A percentile compares a stretch with the other conserved stretches of the same genome.
Evolutionary conservation across 73 alveolate genomes (phyloP).

Genomic region (Blepharisma japonicum): DNA sequence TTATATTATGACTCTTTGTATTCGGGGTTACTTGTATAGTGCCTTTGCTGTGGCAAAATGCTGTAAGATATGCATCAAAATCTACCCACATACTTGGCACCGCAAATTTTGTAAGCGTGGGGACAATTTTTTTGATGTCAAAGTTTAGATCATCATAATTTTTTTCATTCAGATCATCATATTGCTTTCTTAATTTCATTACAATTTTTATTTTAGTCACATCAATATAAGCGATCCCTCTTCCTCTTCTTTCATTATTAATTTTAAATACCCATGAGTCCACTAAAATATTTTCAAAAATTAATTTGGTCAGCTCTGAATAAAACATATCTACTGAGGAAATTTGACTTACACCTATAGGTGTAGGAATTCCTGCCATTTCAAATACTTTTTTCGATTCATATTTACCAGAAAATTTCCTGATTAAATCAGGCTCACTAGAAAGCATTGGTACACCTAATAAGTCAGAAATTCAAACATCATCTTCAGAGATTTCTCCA

Average conservation of each 20-base stretch:
- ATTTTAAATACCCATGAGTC: conserved; percentile 94
- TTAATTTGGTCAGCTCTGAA: conserved; percentile 82
- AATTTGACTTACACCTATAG: conserved; percentile 89
- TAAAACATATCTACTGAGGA: conserved; percentile 89
- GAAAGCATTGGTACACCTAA: conserved; percentile 86
- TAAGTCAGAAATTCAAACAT: conserved; percentile 81
- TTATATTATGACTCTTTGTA: conserved; percentile 69
- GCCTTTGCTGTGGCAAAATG: conserved; percentile 90
- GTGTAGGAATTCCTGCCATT: conserved; percentile 87
- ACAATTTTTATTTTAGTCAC: conserved; percentile 76
- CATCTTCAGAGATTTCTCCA: conserved; percentile 85
- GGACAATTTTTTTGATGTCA: conserved; percentile 73
- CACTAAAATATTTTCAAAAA: conserved; percentile 83
- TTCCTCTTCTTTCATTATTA: conserved; percentile 93
- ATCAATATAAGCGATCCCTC: conserved; percentile 95
- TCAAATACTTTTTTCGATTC: conserved; percentile 91
- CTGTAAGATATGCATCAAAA: conserved; percentile 84
- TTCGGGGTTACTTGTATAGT: conserved; percentile 96
- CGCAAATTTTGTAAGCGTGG: conserved; percentile 86
- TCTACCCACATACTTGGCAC: conserved; percentile 76
- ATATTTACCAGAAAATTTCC: conserved; percentile 89
- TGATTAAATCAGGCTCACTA: conserved; percentile 89
- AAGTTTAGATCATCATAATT: conserved; percentile 65
- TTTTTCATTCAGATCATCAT: conserved; percentile 67
- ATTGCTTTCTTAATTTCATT: conserved; percentile 64